Percentiles rank a stretch among this genome's conserved stretches.
phyloP scores from a whole-genome alignment of 371 early-diverging fungal species.

The Funneliformis caledonium region DNA sequence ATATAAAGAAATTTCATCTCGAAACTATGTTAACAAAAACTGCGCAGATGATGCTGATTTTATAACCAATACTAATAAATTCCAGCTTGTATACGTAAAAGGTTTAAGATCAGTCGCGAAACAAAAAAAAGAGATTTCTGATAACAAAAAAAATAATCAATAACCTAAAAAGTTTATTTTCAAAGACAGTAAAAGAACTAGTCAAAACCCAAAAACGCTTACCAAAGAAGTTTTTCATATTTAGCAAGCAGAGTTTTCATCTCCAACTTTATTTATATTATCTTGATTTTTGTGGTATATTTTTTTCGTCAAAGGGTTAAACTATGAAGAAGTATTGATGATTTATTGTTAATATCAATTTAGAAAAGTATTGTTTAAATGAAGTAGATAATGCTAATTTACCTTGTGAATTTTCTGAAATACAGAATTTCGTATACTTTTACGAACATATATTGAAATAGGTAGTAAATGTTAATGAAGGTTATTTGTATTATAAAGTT shows the following conservation, averaged over 20 bases:
- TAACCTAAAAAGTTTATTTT: too few species aligned
- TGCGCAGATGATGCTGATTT: too few species aligned
- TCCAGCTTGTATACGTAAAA: too few species aligned
- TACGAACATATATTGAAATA: conserved; percentile 26
- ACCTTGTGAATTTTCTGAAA: conserved; percentile 26
- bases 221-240: conserved; percentile 29
- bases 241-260: conserved; percentile 36
- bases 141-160: too few species aligned
- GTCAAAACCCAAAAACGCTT: conserved; percentile 13
- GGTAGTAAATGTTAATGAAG: conserved; percentile 14
- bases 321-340: background rate
- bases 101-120: too few species aligned
- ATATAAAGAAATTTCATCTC: too few species aligned
- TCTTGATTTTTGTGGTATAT: conserved; percentile 40
- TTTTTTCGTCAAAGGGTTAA: background rate
- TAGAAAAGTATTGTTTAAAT: conserved; percentile 21
- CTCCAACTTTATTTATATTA: conserved; percentile 37
- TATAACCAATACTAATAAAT: too few species aligned
- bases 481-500: background rate
- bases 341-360: conserved; percentile 16
- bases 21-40: too few species aligned
- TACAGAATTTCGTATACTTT: conserved; percentile 27
- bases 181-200: too few species aligned
- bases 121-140: too few species aligned
- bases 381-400: conserved; percentile 22